Percentiles rank a stretch among this genome's conserved stretches.
These are phyloP conservation scores for Pichia sp. DNA, from an alignment of 1,139 yeast species.

Conservation along the genomic window DNA sequence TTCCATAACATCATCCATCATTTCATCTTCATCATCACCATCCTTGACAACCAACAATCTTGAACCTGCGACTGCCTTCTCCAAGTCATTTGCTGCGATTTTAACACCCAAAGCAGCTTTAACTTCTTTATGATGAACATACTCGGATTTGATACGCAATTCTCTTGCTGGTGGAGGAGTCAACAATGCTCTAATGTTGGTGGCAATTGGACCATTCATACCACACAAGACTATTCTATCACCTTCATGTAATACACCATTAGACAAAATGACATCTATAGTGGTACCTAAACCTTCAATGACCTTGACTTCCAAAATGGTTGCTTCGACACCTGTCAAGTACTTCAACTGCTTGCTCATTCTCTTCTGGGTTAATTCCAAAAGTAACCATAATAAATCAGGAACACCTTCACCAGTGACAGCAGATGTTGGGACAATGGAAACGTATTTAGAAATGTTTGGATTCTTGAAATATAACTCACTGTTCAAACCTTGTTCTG, in stretches of 20 bases:
- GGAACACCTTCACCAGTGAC: constrained; percentile 99
- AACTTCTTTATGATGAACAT: constrained; percentile 93
- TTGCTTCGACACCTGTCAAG: constrained; percentile 88
- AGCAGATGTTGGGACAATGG: constrained; percentile 97
- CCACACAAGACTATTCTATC: constrained; percentile 96
- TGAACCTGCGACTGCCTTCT: constrained; percentile 99
- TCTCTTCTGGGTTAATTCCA: constrained; percentile 95
- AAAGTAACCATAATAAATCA: constrained; percentile 90
- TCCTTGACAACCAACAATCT: constrained; percentile 92
- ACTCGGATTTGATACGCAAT: constrained; percentile 89
- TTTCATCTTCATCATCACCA: constrained; percentile 95
- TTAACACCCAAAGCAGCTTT: constrained; percentile 99
- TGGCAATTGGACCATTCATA: constrained; percentile 97
- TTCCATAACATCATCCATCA: constrained; percentile 98
- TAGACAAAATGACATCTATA: constrained; percentile 92
- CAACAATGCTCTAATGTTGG: constrained; percentile 88
- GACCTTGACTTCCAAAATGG: constrained; percentile 96
- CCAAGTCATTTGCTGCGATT: constrained; percentile 95
- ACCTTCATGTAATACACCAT: constrained; percentile 92
- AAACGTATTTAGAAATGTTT: constrained; percentile 87
- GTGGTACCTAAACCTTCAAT: constrained; percentile 99
- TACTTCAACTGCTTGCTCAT: constrained; percentile 99
- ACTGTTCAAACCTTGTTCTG: constrained; percentile 98
- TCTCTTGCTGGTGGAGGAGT: constrained; percentile 98
- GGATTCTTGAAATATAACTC: constrained; percentile 94